Base-by-base conservation (phyloP, 306 rosid species). In the Oxytropis ochrocephala region DNA sequence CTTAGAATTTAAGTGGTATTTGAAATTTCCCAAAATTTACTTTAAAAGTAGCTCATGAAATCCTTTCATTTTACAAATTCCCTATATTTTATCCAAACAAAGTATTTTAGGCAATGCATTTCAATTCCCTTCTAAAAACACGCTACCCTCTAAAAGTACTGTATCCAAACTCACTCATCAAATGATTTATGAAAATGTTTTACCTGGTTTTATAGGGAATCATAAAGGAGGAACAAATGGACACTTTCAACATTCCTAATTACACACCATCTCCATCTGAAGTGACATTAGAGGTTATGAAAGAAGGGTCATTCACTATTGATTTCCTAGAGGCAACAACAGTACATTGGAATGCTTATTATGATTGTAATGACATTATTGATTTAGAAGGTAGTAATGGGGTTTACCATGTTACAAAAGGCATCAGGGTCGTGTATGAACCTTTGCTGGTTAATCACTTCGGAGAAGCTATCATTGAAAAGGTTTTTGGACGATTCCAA, bases 221-320 rank as follows among this genome's bases (percentile, higher is more conserved):
- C 0, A 79, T 74, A 67, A 78, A 76, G 46, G 82, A 86, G 57
- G 80, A 72, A 11, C 41, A 86, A 69, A 5, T 86, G 70, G 54
- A 84, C n/a, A 62, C 63, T 9, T 86, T 86, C 77, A 86, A 86
- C 72, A 79, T 86, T 54, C 88, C 82, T 61, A 78, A 70, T 1
- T 86, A 86, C 55, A 71, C 85, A 3, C 91, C 91, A 32, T 83
- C 83, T 0, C 74, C 80, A 8, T 59, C 72, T 6, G 88, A 86
- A 60, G 76, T 86, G 47, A 56, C 57, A 81, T 12, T 4, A 11
- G 85, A 81, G 77, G 73, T 86, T 33, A 1, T 18, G 1, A 86
- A 81, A 54, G 86, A 79, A 71, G 87, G 86, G 7, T 84, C 86
- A 4, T 84, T 86, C 70, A 64, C 11, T 58, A 59, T 79, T 38